Evolutionary conservation across 2,329 filamentous ascomycete genomes (phyloP), one percentile per base, ranked within the genome.

Genomic region (Leptographium flavum): DNA sequence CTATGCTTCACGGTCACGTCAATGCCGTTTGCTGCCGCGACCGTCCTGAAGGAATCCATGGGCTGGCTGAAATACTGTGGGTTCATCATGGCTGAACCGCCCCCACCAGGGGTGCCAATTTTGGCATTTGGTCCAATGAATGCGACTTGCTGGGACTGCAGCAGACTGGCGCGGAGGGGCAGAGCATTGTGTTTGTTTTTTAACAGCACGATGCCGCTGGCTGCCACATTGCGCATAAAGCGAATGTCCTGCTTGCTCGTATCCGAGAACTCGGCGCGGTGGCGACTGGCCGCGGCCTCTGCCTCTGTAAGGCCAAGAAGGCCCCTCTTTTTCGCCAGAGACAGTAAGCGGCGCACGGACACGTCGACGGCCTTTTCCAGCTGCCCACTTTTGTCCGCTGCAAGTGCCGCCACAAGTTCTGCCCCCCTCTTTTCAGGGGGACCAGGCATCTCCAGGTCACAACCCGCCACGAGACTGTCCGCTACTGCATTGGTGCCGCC

Each of bases 91-190:
- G 46, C 49, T 7, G 30, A 41, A 14, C 49, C 49, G 1, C 43
- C 47, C 1, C 46, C 49, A 14, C 43, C 66, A 51, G 63, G 33
- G 2, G 44, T 37, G 4, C 44, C 44, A 6, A 67, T 55, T 36
- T 63, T 67, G 21, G 68, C 61, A 49, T 71, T 72, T 8, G 69
- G 69, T 7, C 69, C 69, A 50, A 73, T 71, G 22, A 72, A 62
- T 5, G 43, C 43, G 11, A 69, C 59, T 45, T 65, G 64, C 32
- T 62, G 60, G 42, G 63, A 61, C 28, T 49, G 64, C 17, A 33
- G 19, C 5, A 7, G 5, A 3, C 13, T 36, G 21, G n/a, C 14
- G 11, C 17, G 28, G 19, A 42, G 21, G 13, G 30, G 22, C 31
- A 36, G 32, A 5, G 22, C 8, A 5, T 39, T 27, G 22, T 17